These are phyloP conservation scores for Terana coerulea DNA, from an alignment of 768 basidiomycete genomes.

Conservation along the genomic window DNA sequence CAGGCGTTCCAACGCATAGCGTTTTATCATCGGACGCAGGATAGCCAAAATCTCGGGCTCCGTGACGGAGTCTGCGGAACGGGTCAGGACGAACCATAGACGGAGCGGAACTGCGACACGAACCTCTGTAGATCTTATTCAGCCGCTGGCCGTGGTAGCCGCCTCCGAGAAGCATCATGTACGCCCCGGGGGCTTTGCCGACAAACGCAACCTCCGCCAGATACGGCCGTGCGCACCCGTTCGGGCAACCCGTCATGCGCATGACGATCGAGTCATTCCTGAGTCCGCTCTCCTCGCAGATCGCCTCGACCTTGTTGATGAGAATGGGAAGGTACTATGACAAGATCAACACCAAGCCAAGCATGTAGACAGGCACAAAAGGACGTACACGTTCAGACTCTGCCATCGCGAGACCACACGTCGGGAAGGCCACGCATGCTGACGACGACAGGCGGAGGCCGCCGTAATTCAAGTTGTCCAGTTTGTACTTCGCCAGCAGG, in stretches of 20 bases:
- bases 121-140: slow-evolving; percentile 93
- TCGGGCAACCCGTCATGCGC: slow-evolving; percentile 98
- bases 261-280: slow-evolving; percentile 95
- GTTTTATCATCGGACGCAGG: slow-evolving; percentile 89
- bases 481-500: slow-evolving; percentile 77
- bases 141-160: slow-evolving; percentile 92
- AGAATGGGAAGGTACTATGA: slow-evolving; percentile 84
- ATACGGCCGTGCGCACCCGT: slow-evolving; percentile 92
- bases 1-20: slow-evolving; percentile 80
- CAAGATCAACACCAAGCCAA: background rate
- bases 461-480: slow-evolving; percentile 80
- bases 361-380: background rate
- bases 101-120: slow-evolving; percentile 11
- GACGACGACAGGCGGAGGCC: slow-evolving; percentile 85
- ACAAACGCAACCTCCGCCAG: slow-evolving; percentile 96
- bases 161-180: slow-evolving; percentile 93
- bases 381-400: slow-evolving; percentile 66
- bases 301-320: slow-evolving; percentile 91
- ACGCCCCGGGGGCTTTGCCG: slow-evolving; percentile 91
- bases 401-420: slow-evolving; percentile 84
- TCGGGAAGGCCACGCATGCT: slow-evolving; percentile 97
- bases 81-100: slow-evolving; percentile 1
- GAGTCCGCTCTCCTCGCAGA: slow-evolving; percentile 90
- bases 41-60: slow-evolving; percentile 92
- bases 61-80: slow-evolving; percentile 68